phyloP scores from a whole-genome alignment of 345 rosid genomes.

The Citrus sp. region DNA sequence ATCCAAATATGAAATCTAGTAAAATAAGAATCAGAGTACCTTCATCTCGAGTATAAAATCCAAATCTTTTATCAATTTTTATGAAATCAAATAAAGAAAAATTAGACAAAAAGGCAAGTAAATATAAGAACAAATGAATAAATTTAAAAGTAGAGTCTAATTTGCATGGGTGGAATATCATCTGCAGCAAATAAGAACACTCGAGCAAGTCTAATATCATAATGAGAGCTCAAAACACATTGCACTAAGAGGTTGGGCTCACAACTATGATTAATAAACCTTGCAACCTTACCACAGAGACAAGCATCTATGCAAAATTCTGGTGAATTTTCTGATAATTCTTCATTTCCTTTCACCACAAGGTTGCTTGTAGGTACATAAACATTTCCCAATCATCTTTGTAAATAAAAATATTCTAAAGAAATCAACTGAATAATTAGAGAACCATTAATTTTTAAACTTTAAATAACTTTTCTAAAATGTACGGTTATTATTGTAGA shows the following conservation, averaged over 20 bases:
- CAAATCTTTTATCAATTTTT: neutral
- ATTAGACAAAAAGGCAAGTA: neutral
- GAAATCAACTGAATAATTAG: too few species aligned
- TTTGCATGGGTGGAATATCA: constrained; percentile 55
- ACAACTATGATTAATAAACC: constrained; percentile 59
- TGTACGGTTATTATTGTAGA: too few species aligned
- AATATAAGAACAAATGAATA: neutral
- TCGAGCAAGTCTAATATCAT: constrained; percentile 46
- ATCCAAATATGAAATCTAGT: neutral
- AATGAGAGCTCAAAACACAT: constrained; percentile 52
- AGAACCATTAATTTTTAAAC: too few species aligned
- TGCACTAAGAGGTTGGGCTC: constrained; percentile 52
- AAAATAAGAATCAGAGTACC: neutral
- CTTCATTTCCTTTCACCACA: neutral
- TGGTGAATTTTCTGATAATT: constrained; percentile 35
- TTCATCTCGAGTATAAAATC: neutral
- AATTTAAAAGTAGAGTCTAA: neutral
- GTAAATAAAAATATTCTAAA: too few species aligned
- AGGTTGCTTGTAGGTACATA: constrained; percentile 18
- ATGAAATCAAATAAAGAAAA: neutral
- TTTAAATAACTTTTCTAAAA: too few species aligned
- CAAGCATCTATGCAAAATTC: constrained; percentile 62
- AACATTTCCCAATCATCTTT: too few species aligned
- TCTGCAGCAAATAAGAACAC: constrained; percentile 56
- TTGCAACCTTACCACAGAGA: constrained; percentile 43